Percentiles rank a stretch among this genome's conserved stretches.
Evolutionary conservation across 2,329 filamentous ascomycete genomes (phyloP).

Genomic region (Colletotrichum acutatum): DNA sequence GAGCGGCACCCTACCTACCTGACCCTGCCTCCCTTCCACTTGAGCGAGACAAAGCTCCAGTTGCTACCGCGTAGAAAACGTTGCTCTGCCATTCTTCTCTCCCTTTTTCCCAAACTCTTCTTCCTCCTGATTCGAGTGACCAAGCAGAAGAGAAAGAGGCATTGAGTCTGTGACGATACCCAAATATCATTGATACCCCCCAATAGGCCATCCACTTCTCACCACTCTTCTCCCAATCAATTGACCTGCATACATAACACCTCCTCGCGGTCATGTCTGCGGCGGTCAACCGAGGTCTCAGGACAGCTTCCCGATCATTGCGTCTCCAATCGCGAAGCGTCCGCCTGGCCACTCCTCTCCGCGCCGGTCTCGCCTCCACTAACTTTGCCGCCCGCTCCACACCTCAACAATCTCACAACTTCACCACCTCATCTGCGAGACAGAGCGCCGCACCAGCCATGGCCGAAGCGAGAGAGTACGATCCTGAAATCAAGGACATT

Average conservation of each 20-base stretch:
- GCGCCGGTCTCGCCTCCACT: conserved; percentile 48
- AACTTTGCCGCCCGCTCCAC: conserved; percentile 46
- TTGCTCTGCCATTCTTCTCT: not conserved
- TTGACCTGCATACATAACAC: conserved; percentile 21
- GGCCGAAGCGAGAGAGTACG: conserved; percentile 73
- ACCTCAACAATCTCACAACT: conserved; percentile 52
- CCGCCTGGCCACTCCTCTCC: conserved; percentile 49
- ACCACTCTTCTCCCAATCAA: conserved; percentile 15
- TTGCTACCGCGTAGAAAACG: conserved; percentile 1
- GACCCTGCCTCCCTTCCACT: conserved; percentile 17
- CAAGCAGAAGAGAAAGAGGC: not conserved
- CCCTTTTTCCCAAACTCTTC: not conserved
- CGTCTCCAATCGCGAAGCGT: conserved; percentile 55
- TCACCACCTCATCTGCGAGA: conserved; percentile 61
- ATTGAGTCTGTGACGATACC: not conserved
- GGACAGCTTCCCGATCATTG: conserved; percentile 65
- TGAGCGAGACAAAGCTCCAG: conserved; percentile 20
- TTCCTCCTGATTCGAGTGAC: not conserved
- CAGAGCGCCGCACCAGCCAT: conserved; percentile 61
- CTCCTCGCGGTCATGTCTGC: conserved; percentile 58
- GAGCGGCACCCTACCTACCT: conserved; percentile 14
- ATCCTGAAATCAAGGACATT: conserved; percentile 95
- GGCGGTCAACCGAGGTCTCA: conserved; percentile 61
- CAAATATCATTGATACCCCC: conserved; percentile 3
- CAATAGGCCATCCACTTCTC: not conserved